phyloP scores from a whole-genome alignment of 179 eudicot genomes.

The Silene vulgaris region DNA sequence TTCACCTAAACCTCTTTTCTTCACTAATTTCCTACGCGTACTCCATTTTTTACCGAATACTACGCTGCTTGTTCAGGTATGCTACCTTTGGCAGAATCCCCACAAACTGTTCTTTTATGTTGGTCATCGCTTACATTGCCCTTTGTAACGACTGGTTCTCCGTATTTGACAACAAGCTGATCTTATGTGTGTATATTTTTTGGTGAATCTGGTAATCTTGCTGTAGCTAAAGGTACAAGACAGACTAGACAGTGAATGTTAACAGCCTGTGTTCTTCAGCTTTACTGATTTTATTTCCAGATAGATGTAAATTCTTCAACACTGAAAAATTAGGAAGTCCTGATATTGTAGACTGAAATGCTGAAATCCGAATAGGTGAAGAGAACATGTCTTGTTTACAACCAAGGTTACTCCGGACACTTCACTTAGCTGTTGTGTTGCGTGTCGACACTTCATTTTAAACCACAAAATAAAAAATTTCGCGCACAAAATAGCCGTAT shows the following conservation, averaged over 20 bases:
- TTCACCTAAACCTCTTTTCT: constrained; percentile 29
- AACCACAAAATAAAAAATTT: no score
- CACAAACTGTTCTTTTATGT: constrained; percentile 57
- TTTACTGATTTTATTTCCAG: constrained; percentile 77
- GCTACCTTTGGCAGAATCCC: constrained; percentile 75
- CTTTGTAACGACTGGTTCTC: constrained; percentile 60
- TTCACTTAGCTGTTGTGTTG: no score
- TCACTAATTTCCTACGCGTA: constrained; percentile 38
- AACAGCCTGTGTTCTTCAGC: constrained; percentile 80
- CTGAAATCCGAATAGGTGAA: not conserved
- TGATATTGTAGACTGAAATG: constrained; percentile 27
- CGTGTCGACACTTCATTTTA: no score
- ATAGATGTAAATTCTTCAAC: constrained; percentile 72
- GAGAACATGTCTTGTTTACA: no score
- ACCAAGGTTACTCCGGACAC: no score
- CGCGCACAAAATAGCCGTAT: no score
- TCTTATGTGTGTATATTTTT: constrained; percentile 55
- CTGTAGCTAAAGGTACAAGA: constrained; percentile 77
- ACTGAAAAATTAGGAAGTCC: constrained; percentile 67
- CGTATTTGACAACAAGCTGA: constrained; percentile 60
- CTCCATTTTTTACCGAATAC: constrained; percentile 66
- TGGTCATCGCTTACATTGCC: constrained; percentile 65
- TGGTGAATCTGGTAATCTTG: constrained; percentile 53
- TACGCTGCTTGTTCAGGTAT: constrained; percentile 70
- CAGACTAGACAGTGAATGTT: constrained; percentile 45